These are phyloP conservation scores for Talaromyces islandicus DNA, from an alignment of 2,329 filamentous ascomycete species.

Conservation along the genomic window DNA sequence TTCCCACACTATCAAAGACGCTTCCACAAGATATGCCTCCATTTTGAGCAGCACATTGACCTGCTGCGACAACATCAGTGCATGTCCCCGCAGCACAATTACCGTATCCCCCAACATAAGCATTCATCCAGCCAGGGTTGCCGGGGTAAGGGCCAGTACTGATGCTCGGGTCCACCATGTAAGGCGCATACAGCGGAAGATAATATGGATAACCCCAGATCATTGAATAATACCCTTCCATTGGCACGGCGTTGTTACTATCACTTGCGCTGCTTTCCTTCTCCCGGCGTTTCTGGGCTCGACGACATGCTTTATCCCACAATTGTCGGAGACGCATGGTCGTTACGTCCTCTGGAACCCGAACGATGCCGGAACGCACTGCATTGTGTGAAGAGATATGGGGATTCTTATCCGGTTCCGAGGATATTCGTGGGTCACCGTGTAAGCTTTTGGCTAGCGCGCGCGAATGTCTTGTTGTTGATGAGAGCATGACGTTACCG, in stretches of 20 bases:
- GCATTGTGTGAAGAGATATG: constrained; percentile 7
- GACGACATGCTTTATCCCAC: not conserved
- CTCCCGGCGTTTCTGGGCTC: not conserved
- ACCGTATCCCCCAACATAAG: constrained; percentile 35
- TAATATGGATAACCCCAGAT: constrained; percentile 43
- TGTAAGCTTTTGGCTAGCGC: not conserved
- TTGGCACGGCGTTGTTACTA: not conserved
- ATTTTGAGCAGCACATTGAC: not conserved
- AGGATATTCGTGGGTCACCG: not conserved
- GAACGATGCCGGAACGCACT: not conserved
- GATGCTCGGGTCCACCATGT: constrained; percentile 39
- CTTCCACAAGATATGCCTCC: not conserved
- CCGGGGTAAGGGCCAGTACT: constrained; percentile 36
- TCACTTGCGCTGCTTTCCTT: not conserved
- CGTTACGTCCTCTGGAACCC: not conserved
- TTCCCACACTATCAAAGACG: constrained; percentile 1
- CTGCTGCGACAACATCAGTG: constrained; percentile 33
- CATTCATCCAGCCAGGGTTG: constrained; percentile 42
- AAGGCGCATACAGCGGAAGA: constrained; percentile 43
- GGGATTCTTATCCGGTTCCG: not conserved
- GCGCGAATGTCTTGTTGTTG: not conserved
- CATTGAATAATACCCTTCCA: constrained; percentile 24
- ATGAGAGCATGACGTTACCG: not conserved
- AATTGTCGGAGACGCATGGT: not conserved
- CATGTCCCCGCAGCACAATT: constrained; percentile 44